These are phyloP conservation scores for Trifolium subterraneum DNA, from an alignment of 306 rosid genomes.

Conservation along the genomic window DNA sequence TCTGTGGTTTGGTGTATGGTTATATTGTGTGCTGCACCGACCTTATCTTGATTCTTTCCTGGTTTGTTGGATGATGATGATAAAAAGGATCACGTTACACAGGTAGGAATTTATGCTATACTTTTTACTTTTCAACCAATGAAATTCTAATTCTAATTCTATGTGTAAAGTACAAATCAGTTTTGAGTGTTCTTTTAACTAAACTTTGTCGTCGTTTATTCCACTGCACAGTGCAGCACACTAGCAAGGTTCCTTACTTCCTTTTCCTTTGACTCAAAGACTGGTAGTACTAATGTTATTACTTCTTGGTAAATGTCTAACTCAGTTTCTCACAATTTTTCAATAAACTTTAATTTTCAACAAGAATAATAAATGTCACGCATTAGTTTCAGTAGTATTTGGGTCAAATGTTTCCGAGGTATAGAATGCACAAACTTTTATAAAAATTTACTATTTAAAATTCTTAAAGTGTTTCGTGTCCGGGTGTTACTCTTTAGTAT, in stretches of 20 bases:
- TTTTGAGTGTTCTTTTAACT: background rate
- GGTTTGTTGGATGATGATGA: background rate
- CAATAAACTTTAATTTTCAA: no score
- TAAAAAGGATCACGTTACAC: background rate
- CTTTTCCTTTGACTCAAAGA: background rate
- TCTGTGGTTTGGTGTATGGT: conserved; percentile 32
- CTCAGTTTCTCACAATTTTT: no score
- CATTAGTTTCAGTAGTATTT: no score
- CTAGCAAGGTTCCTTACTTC: background rate
- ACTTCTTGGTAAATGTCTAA: no score
- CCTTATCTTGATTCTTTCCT: conserved; percentile 17
- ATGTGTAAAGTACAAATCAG: background rate
- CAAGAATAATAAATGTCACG: no score
- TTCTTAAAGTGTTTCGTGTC: no score
- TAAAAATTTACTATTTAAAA: no score
- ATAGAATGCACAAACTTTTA: no score
- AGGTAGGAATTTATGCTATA: conserved; percentile 30
- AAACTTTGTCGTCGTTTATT: background rate
- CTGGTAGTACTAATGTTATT: no score
- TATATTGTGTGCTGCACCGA: background rate
- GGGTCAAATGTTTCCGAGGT: no score
- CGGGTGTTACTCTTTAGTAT: no score
- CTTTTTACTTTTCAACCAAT: background rate
- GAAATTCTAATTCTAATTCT: conserved; percentile 9
- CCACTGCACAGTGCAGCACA: background rate